A percentile compares a stretch with the other conserved stretches of the same genome.
Conservation (phyloP, 176 grass and related monocot species). For the Aegilops umbellulata region DNA sequence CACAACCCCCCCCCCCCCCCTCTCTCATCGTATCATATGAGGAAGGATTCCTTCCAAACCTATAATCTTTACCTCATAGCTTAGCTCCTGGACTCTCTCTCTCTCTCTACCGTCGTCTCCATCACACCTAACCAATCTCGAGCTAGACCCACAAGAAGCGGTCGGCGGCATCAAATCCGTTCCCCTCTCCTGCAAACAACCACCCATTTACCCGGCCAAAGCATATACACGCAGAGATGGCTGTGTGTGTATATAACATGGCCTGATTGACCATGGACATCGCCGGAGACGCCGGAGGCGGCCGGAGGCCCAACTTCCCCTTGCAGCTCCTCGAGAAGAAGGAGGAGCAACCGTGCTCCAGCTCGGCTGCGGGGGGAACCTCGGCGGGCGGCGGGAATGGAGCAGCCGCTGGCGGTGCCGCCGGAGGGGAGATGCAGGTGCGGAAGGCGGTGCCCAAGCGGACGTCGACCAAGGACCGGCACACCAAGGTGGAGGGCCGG, state of each 20-base stretch:
- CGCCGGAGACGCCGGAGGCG: conserved; percentile 55
- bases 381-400: conserved; percentile 44
- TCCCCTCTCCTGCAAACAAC: conserved; percentile 43
- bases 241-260: conserved; percentile 40
- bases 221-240: conserved; percentile 13
- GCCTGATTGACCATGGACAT: conserved; percentile 56
- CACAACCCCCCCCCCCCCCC: conserved; percentile 29
- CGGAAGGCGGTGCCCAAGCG: conserved; percentile 68
- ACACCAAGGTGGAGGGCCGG: conserved; percentile 92
- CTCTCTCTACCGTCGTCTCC: conserved; percentile 21
- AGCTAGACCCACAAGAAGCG: conserved; percentile 43
- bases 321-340: conserved; percentile 93
- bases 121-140: conserved; percentile 51
- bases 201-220: conserved; percentile 34
- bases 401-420: conserved; percentile 8
- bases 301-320: conserved; percentile 79
- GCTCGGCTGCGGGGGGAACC: conserved; percentile 42
- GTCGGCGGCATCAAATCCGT: conserved; percentile 45
- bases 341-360: conserved; percentile 76
- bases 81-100: conserved; percentile 33
- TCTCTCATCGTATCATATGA: conserved; percentile 60
- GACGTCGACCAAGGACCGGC: conserved; percentile 86
- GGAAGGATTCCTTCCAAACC: conserved; percentile 57
- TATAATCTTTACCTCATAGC: conserved; percentile 56
- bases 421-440: conserved; percentile 35